These are phyloP conservation scores for Colletotrichum sublineola DNA, from an alignment of 2,329 filamentous ascomycete genomes.

Conservation along the genomic window DNA sequence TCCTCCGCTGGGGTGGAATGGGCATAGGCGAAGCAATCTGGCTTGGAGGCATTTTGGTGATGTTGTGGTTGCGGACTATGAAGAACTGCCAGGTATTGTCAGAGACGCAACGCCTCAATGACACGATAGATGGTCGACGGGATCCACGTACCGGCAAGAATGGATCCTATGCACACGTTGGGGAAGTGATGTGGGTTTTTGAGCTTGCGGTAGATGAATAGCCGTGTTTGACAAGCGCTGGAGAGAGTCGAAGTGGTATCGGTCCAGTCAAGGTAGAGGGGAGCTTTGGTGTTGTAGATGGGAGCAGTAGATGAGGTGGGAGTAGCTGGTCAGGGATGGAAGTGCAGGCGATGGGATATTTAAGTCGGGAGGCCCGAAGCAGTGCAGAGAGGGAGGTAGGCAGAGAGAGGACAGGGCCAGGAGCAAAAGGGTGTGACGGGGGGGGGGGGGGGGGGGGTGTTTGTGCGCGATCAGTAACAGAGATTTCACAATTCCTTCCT, in stretches of 20 bases:
- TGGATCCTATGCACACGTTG: constrained; percentile 10
- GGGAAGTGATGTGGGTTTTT: constrained; percentile 18
- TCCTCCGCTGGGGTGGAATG: constrained; percentile 61
- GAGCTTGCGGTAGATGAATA: constrained; percentile 2
- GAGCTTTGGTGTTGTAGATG: constrained; percentile 14
- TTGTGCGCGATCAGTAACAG: constrained; percentile 42
- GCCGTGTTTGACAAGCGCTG: constrained; percentile 18
- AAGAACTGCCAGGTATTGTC: constrained; percentile 1
- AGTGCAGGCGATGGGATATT: constrained; percentile 39
- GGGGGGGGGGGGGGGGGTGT: constrained; percentile 33
- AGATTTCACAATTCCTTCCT: constrained; percentile 41
- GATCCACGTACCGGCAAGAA: constrained; percentile 19
- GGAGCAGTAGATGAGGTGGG: constrained; percentile 17
- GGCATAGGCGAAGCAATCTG: constrained; percentile 62
- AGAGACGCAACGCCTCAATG: constrained; percentile 7
- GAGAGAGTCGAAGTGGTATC: constrained; percentile 21
- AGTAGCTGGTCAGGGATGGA: background rate
- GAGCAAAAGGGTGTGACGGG: constrained; percentile 19
- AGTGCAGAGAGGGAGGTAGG: background rate
- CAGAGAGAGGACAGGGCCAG: constrained; percentile 8
- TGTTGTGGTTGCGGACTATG: constrained; percentile 3
- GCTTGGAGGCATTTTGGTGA: constrained; percentile 56
- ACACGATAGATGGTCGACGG: background rate
- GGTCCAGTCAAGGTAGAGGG: constrained; percentile 9
- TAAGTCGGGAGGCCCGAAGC: constrained; percentile 25